phyloP scores from a whole-genome alignment of 1,284 basidiomycete genomes.

The Fistulinella staudtii region DNA sequence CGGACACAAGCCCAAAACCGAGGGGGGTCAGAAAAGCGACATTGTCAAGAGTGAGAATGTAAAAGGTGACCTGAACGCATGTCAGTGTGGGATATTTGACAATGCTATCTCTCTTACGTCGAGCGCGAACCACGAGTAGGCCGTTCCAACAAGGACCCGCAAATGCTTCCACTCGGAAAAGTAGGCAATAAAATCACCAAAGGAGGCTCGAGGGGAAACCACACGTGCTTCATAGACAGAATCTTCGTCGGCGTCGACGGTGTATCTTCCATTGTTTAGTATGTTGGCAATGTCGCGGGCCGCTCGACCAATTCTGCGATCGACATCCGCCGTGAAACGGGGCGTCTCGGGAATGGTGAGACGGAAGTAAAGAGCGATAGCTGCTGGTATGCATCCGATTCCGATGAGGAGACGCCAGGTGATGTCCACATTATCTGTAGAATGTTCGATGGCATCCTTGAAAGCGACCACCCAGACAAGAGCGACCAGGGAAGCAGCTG shows the following conservation, averaged over 20 bases:
- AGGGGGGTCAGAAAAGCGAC: slow-evolving; percentile 34
- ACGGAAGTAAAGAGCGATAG: slow-evolving; percentile 48
- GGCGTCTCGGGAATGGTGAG: slow-evolving; percentile 53
- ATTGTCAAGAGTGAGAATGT: slow-evolving; percentile 56
- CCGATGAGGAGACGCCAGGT: slow-evolving; percentile 49
- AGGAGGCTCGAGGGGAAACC: slow-evolving; percentile 42
- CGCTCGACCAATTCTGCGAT: slow-evolving; percentile 56
- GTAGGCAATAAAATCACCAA: slow-evolving; percentile 42
- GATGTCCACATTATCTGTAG: slow-evolving; percentile 31
- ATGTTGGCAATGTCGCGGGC: slow-evolving; percentile 47
- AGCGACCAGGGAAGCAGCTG: slow-evolving; percentile 49
- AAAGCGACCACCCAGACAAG: slow-evolving; percentile 51
- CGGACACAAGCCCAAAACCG: slow-evolving; percentile 11
- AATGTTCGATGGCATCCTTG: slow-evolving; percentile 42
- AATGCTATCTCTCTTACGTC: slow-evolving; percentile 34
- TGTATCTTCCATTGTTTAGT: slow-evolving; percentile 38
- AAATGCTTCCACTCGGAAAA: slow-evolving; percentile 41
- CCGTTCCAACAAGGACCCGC: slow-evolving; percentile 42
- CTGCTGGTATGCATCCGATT: slow-evolving; percentile 47
- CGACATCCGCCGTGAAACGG: slow-evolving; percentile 67
- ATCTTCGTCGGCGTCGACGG: slow-evolving; percentile 35
- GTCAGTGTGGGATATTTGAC: background rate
- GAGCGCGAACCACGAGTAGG: slow-evolving; percentile 59
- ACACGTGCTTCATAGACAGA: slow-evolving; percentile 36
- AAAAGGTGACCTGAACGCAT: slow-evolving; percentile 48